These are phyloP conservation scores for Davidsoniella virescens DNA, from an alignment of 2,329 filamentous ascomycete species.

Conservation along the genomic window DNA sequence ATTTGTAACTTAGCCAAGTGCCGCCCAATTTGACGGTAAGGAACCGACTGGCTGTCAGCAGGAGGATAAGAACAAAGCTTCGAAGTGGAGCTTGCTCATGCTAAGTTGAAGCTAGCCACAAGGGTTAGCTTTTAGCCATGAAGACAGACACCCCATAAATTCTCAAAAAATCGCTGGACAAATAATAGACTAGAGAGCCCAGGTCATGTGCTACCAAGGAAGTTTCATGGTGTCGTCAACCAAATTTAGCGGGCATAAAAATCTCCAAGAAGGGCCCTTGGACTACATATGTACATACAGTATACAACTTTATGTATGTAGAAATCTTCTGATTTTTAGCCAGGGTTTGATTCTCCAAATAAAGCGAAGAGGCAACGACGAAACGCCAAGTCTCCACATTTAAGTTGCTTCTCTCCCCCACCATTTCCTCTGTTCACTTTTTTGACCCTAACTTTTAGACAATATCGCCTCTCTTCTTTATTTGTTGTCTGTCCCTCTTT, in stretches of 20 bases:
- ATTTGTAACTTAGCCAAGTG: too few species aligned
- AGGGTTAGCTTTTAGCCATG: neutral
- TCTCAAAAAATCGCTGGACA: neutral
- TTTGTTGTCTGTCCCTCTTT: neutral
- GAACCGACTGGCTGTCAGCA: too few species aligned
- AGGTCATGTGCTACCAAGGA: neutral
- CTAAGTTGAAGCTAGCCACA: neutral
- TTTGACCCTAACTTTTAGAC: neutral
- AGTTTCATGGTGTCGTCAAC: neutral
- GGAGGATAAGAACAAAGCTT: too few species aligned
- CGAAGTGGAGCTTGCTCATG: too few species aligned
- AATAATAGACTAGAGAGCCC: neutral
- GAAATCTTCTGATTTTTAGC: neutral
- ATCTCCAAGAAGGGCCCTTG: neutral
- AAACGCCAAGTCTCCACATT: too few species aligned
- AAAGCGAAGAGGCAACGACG: neutral
- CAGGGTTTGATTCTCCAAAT: neutral
- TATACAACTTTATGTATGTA: neutral
- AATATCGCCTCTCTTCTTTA: neutral
- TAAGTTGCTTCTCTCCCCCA: neutral
- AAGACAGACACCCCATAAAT: neutral
- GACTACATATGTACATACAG: neutral
- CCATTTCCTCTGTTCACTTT: neutral
- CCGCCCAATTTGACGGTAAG: too few species aligned
- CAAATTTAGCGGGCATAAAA: neutral